Evolutionary conservation across 768 basidiomycete genomes (phyloP), one percentile per base, ranked within the genome.

Genomic region (Cystofilobasidium ferigula): DNA sequence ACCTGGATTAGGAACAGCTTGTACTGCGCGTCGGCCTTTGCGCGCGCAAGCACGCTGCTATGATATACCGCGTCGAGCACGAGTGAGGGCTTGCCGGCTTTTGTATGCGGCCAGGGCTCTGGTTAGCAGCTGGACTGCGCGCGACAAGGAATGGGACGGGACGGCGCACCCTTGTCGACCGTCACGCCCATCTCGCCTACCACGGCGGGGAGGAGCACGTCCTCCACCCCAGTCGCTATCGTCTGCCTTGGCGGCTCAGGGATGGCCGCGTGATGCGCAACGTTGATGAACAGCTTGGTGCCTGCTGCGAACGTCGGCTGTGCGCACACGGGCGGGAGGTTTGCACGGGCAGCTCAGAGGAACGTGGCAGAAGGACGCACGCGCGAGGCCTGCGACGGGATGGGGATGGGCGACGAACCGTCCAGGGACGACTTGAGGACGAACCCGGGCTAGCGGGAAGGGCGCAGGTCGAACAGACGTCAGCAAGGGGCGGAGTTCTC

Each of bases 1-100:
- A 61, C 36, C 42, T 67, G 58, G n/a, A 67, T 62, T 32, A 67
- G 51, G 54, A 56, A 62, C 13, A 61, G 65, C 45, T 67, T 67
- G 60, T 56, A 67, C 30, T 61, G 36, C 2, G 53, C 22, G 24
- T 67, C 59, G 6, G 51, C 36, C 43, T 57, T 61, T n/a, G 60
- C 47, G 26, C 42, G 48, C 13, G 32, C 40, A 28, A 48, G 34
- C 13, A 67, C 65, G 12, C 36, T 28, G 3, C 60, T 61, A 8
- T 40, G 35, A 12, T 61, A 35, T 12, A 67, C 57, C n/a, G 57
- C 54, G 61, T 67, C 65, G 42, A 67, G 30, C n/a, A 67, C 47
- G 7, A 67, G 60, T 4, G 60, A 61, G 18, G 65, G 48, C 34
- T 32, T 57, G n/a, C 65, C 65, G 6, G 42, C 65, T 67, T 54